These are phyloP conservation scores for Clitoria ternatea DNA, from an alignment of 306 rosid genomes.

Conservation along the genomic window DNA sequence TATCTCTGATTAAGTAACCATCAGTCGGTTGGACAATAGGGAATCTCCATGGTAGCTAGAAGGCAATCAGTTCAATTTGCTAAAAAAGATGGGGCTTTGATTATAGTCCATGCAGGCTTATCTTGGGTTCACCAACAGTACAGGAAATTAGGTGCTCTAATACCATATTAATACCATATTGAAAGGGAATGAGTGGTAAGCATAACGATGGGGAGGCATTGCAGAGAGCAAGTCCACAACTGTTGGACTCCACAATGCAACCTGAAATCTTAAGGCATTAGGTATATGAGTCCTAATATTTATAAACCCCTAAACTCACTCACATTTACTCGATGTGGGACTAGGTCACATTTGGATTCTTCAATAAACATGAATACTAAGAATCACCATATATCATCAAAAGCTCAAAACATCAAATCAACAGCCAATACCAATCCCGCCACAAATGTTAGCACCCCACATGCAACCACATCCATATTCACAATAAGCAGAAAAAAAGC, in stretches of 20 bases:
- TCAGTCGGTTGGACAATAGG: background rate
- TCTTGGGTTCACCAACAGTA: background rate
- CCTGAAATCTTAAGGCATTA: no score
- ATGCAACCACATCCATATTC: background rate
- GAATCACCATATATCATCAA: constrained; percentile 11
- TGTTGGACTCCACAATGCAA: no score
- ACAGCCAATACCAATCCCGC: background rate
- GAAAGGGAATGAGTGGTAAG: no score
- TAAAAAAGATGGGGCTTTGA: background rate
- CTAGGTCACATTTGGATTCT: no score
- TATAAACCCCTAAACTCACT: no score
- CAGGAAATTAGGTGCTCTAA: background rate
- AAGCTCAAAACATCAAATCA: constrained; percentile 7
- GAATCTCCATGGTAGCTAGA: background rate
- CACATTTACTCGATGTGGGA: no score
- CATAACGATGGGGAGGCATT: no score
- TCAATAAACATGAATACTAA: constrained; percentile 4
- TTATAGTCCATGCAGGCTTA: background rate
- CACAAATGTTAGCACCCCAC: background rate
- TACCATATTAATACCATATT: no score
- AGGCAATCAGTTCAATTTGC: background rate
- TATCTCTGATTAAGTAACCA: constrained; percentile 4
- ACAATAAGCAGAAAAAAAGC: background rate
- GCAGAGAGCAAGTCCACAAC: no score
- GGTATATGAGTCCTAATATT: no score